These are phyloP conservation scores for Athelia psychrophila DNA, from an alignment of 1,284 basidiomycete species.

Conservation along the genomic window DNA sequence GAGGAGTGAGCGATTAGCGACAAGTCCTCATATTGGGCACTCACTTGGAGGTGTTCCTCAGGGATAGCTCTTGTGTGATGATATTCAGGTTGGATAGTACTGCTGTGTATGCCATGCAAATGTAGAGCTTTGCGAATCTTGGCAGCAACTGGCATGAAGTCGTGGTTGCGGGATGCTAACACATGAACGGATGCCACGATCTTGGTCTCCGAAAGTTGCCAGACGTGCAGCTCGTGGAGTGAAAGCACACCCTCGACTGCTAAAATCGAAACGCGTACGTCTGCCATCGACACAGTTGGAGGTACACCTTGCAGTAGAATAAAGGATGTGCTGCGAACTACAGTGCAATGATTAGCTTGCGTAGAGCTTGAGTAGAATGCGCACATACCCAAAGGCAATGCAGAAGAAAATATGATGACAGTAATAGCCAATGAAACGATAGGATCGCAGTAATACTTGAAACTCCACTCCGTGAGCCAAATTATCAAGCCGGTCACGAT, in stretches of 20 bases:
- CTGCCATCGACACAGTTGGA: conserved; percentile 83
- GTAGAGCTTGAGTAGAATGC: conserved; percentile 7
- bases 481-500: conserved; percentile 94
- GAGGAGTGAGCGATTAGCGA: too few species aligned
- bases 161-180: conserved; percentile 72
- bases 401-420: conserved; percentile 94
- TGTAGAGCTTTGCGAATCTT: conserved; percentile 86
- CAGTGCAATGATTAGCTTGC: conserved; percentile 7
- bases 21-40: too few species aligned
- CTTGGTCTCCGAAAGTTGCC: conserved; percentile 90
- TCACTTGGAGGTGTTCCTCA: conserved; percentile 45
- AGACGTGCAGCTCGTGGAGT: conserved; percentile 95
- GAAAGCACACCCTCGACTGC: conserved; percentile 86
- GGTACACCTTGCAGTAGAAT: conserved; percentile 98
- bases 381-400: conserved; percentile 81
- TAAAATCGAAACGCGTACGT: conserved; percentile 79
- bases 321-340: conserved; percentile 91
- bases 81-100: conserved; percentile 88
- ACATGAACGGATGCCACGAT: conserved; percentile 97
- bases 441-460: conserved; percentile 93
- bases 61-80: conserved; percentile 36
- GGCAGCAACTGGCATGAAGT: conserved; percentile 90
- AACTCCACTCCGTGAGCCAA: conserved; percentile 78
- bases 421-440: conserved; percentile 94
- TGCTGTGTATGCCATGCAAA: conserved; percentile 90